phyloP scores from a whole-genome alignment of 768 basidiomycete species.

The Xerocomellus intermedius region DNA sequence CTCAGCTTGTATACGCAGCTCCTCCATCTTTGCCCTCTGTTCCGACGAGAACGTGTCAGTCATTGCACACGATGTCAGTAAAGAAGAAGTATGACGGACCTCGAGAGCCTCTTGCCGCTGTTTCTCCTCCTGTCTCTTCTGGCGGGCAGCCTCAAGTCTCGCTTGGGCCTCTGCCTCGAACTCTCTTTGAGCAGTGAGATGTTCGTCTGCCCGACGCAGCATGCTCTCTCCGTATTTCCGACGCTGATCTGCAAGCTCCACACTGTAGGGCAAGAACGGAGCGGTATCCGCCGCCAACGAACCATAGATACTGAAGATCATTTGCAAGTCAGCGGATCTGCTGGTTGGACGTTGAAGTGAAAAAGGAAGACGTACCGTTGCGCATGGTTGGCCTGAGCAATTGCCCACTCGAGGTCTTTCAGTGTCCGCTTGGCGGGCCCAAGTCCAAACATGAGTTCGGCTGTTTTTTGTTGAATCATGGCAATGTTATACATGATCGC shows the following conservation, averaged over 20 bases:
- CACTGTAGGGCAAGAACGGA: conserved; percentile 72
- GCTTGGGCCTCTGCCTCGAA: conserved; percentile 71
- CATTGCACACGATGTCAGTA: not conserved
- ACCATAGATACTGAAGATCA: conserved; percentile 65
- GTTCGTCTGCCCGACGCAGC: conserved; percentile 77
- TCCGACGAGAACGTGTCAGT: not conserved
- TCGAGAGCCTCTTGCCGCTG: conserved; percentile 62
- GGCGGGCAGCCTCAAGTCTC: conserved; percentile 73
- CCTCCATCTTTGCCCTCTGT: conserved; percentile 61
- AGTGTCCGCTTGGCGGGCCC: conserved; percentile 74
- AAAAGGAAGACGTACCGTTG: conserved; percentile 61
- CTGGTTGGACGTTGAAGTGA: not conserved
- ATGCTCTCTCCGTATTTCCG: conserved; percentile 88
- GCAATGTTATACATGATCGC: conserved; percentile 93
- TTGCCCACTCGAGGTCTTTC: conserved; percentile 73
- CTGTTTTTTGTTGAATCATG: conserved; percentile 96
- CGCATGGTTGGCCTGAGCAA: conserved; percentile 80
- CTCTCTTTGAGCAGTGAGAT: conserved; percentile 67
- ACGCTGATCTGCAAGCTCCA: conserved; percentile 86
- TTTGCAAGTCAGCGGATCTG: not conserved
- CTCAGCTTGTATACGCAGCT: conserved; percentile 67
- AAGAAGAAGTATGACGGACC: conserved; percentile 41
- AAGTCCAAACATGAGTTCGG: conserved; percentile 81
- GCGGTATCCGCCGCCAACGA: conserved; percentile 76
- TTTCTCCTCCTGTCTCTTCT: conserved; percentile 77